Conservation (phyloP, 140 eudicot species). For the Ambrosia hybrid region DNA sequence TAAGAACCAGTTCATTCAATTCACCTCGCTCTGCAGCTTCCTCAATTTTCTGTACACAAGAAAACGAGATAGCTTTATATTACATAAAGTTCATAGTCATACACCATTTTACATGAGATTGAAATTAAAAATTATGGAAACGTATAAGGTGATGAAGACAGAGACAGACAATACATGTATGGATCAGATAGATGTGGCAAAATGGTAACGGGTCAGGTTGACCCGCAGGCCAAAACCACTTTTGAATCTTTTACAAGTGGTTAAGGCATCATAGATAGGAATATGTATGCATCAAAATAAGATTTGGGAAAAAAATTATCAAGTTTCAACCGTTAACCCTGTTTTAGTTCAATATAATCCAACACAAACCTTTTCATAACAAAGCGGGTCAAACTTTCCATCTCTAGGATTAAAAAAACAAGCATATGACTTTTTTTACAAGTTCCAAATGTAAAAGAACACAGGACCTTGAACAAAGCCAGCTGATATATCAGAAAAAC, state of each 20-base stretch:
- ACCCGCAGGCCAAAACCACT: neutral
- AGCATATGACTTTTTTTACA: no score
- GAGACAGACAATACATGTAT: neutral
- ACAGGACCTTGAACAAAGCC: no score
- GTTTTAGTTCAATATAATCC: no score
- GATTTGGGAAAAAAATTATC: neutral
- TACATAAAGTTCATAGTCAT: neutral
- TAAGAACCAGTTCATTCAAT: slow-evolving; percentile 78
- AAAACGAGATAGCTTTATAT: slow-evolving; percentile 4
- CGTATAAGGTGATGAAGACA: neutral
- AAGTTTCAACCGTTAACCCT: no score
- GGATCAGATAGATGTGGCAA: neutral
- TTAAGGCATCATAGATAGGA: neutral
- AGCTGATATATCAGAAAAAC: no score
- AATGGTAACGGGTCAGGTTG: neutral
- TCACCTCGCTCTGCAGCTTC: slow-evolving; percentile 99
- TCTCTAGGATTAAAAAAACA: no score
- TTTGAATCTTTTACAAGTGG: neutral
- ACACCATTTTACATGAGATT: neutral
- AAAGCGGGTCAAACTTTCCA: no score
- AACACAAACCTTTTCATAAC: no score
- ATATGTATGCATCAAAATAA: neutral
- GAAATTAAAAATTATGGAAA: slow-evolving; percentile 7
- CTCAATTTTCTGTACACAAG: slow-evolving; percentile 73
- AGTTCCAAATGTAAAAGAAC: no score